Evolutionary conservation across 2,329 filamentous ascomycete species (phyloP).

Genomic region (Phoma sp.): DNA sequence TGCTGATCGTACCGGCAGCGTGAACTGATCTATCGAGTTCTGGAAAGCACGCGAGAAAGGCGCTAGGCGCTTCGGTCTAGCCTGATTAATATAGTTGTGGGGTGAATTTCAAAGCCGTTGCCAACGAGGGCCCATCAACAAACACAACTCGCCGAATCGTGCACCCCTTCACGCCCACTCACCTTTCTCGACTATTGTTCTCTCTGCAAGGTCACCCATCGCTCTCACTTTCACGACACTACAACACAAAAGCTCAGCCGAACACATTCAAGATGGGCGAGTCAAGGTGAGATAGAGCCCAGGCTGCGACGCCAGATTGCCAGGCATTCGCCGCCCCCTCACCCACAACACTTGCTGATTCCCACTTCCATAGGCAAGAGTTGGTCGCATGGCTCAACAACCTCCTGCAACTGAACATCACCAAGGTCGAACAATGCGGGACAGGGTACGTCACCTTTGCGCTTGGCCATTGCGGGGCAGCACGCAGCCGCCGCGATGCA

Average conservation of each 20-base stretch:
- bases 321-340: constrained; percentile 28
- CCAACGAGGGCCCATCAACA: constrained; percentile 31
- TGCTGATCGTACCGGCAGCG: background rate
- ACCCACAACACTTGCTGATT: constrained; percentile 26
- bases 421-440: constrained; percentile 97
- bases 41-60: background rate
- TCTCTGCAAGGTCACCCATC: constrained; percentile 10
- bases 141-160: constrained; percentile 28
- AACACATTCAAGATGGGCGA: constrained; percentile 61
- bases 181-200: constrained; percentile 7
- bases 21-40: background rate
- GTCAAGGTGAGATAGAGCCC: constrained; percentile 59
- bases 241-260: constrained; percentile 2
- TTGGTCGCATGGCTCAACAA: constrained; percentile 96
- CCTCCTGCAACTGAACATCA: constrained; percentile 96
- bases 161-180: constrained; percentile 8
- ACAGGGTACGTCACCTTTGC: constrained; percentile 73
- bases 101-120: constrained; percentile 26
- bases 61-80: background rate
- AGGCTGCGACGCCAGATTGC: constrained; percentile 22
- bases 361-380: constrained; percentile 76
- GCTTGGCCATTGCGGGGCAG: constrained; percentile 11
- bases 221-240: constrained; percentile 9
- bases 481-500: constrained; percentile 3
- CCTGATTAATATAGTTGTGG: constrained; percentile 13